Percentiles rank a stretch among this genome's conserved stretches.
These are phyloP conservation scores for Zoysia matrella DNA, from an alignment of 202 grass and related monocot species.

Conservation along the genomic window DNA sequence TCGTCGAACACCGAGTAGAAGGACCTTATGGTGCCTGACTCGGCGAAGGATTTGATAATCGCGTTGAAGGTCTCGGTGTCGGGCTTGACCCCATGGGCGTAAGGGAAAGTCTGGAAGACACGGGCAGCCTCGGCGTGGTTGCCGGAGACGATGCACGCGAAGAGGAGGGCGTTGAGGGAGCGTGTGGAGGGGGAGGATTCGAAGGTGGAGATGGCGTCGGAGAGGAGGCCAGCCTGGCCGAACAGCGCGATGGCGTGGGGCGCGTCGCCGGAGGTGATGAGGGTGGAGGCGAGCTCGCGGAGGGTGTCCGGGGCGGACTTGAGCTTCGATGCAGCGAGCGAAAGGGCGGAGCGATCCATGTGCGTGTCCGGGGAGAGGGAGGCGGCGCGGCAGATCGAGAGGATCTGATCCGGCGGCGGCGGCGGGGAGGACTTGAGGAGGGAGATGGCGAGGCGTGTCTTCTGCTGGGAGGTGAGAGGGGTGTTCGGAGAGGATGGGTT, in stretches of 20 bases:
- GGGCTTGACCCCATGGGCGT: slow-evolving; percentile 55
- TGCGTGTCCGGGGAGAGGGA: slow-evolving; percentile 64
- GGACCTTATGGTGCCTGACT: slow-evolving; percentile 71
- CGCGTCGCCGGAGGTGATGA: slow-evolving; percentile 45
- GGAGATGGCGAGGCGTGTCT: slow-evolving; percentile 65
- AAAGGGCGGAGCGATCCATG: slow-evolving; percentile 71
- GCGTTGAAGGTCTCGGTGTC: slow-evolving; percentile 71
- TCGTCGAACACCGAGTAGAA: slow-evolving; percentile 87
- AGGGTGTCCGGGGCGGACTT: slow-evolving; percentile 56
- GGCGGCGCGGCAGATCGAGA: slow-evolving; percentile 83
- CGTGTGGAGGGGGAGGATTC: slow-evolving; percentile 53
- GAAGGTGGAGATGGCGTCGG: slow-evolving; percentile 79
- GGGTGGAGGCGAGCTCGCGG: slow-evolving; percentile 62
- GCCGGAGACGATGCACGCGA: slow-evolving; percentile 64
- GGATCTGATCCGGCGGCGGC: slow-evolving; percentile 71
- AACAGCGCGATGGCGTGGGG: slow-evolving; percentile 76
- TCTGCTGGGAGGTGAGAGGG: slow-evolving; percentile 57
- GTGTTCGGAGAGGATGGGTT: slow-evolving; percentile 63
- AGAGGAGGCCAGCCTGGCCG: slow-evolving; percentile 73
- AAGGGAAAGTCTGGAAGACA: slow-evolving; percentile 76
- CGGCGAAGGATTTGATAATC: slow-evolving; percentile 82
- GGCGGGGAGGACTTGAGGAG: slow-evolving; percentile 66
- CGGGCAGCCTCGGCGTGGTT: slow-evolving; percentile 62
- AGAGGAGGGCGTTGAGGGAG: slow-evolving; percentile 86
- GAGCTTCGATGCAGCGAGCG: slow-evolving; percentile 70